These are phyloP conservation scores for Celoporthe dispersa DNA, from an alignment of 2,329 filamentous ascomycete species.

Conservation along the genomic window DNA sequence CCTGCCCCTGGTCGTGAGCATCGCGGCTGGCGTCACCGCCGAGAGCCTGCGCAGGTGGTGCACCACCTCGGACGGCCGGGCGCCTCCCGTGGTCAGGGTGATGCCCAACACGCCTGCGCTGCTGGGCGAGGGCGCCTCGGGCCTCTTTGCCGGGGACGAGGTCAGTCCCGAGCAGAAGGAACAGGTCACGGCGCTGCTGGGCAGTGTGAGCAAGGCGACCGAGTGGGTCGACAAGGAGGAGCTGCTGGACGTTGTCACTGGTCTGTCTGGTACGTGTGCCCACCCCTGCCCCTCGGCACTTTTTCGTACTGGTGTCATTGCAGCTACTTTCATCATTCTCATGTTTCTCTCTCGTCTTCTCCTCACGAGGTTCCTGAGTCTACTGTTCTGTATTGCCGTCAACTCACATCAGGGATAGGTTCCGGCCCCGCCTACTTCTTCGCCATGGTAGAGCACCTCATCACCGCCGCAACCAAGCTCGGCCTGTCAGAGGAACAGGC, in stretches of 20 bases:
- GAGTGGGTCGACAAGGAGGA: constrained; percentile 57
- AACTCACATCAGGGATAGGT: constrained; percentile 38
- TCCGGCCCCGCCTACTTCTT: constrained; percentile 59
- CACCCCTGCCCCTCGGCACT: not conserved
- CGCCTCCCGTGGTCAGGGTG: constrained; percentile 52
- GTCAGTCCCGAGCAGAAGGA: constrained; percentile 48
- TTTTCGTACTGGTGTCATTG: not conserved
- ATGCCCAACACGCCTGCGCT: constrained; percentile 59
- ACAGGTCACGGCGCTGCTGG: constrained; percentile 47
- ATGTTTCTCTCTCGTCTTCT: not conserved
- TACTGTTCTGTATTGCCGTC: not conserved
- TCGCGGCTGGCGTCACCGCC: constrained; percentile 54
- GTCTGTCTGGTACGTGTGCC: constrained; percentile 48
- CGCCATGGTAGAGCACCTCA: constrained; percentile 56
- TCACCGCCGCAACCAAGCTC: constrained; percentile 47
- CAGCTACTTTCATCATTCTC: not conserved
- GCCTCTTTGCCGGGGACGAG: constrained; percentile 48
- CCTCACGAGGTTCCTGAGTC: not conserved
- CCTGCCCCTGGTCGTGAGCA: constrained; percentile 52
- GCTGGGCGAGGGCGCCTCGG: constrained; percentile 55
- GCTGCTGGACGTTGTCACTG: constrained; percentile 55
- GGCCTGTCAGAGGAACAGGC: constrained; percentile 54
- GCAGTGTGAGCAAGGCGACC: constrained; percentile 51
- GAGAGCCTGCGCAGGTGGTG: constrained; percentile 49
- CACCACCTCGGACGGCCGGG: constrained; percentile 41